These are phyloP conservation scores for Ophiocordyceps camponoti-floridani DNA, from an alignment of 2,329 filamentous ascomycete genomes.

Conservation along the genomic window DNA sequence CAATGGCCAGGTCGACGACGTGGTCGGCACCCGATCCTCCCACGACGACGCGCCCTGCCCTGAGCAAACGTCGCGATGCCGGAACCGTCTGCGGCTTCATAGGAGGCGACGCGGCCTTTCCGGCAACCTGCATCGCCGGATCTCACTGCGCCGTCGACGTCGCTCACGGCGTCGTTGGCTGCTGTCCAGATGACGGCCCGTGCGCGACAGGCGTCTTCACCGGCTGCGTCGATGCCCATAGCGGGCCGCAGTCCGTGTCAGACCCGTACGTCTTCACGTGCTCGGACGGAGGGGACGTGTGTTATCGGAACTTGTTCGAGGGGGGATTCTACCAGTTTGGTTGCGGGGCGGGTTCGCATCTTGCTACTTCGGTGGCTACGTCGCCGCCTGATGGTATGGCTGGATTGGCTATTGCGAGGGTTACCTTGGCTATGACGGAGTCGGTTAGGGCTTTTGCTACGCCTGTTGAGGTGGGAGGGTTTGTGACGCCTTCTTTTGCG, in stretches of 20 bases:
- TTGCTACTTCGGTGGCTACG: constrained; percentile 29
- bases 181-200: constrained; percentile 31
- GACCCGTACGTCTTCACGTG: constrained; percentile 42
- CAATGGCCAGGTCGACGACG: no score
- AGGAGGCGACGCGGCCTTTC: constrained; percentile 29
- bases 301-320: constrained; percentile 36
- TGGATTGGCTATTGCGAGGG: constrained; percentile 15
- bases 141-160: constrained; percentile 39
- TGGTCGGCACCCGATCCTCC: no score
- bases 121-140: constrained; percentile 37
- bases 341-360: constrained; percentile 28
- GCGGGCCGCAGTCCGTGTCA: constrained; percentile 27
- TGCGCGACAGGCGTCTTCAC: constrained; percentile 40
- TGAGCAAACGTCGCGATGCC: neutral
- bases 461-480: constrained; percentile 21
- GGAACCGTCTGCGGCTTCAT: constrained; percentile 43
- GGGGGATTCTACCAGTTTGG: constrained; percentile 39
- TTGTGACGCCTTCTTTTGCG: neutral
- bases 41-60: no score
- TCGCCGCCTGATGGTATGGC: constrained; percentile 22
- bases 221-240: constrained; percentile 34
- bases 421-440: constrained; percentile 22
- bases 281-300: constrained; percentile 25
- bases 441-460: constrained; percentile 18
- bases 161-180: constrained; percentile 30